Conservation (phyloP, 805 yeast genomes). For the Yamadazyma scolyti region DNA sequence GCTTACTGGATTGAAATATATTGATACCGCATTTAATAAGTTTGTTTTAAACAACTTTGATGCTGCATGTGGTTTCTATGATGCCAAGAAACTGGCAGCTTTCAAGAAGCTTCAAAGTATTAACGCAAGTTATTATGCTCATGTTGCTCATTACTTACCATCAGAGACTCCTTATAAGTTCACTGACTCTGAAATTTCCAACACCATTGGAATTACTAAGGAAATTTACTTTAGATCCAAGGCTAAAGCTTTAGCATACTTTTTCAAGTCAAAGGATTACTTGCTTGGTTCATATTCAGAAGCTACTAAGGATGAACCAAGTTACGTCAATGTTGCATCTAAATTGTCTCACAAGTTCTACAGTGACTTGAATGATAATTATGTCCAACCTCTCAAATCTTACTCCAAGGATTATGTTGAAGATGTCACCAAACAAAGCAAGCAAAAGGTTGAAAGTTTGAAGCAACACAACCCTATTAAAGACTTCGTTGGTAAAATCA, state of each 20-base stretch:
- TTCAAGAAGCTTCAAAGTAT: conserved; percentile 2
- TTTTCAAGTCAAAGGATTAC: conserved; percentile 5
- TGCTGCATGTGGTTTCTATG: conserved; percentile 7
- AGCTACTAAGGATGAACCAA: conserved; percentile 36
- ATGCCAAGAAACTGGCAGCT: background rate
- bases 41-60: conserved; percentile 22
- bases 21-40: conserved; percentile 21
- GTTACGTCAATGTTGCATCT: too few species aligned
- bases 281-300: conserved; percentile 27
- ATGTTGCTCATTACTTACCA: conserved; percentile 20
- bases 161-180: conserved; percentile 24
- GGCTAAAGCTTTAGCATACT: conserved; percentile 21
- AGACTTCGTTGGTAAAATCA: too few species aligned
- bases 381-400: conserved; percentile 35
- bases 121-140: conserved; percentile 7
- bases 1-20: conserved; percentile 14
- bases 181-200: conserved; percentile 15
- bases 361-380: conserved; percentile 26
- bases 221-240: conserved; percentile 17
- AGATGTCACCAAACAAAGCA: conserved; percentile 32
- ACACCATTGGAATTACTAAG: conserved; percentile 16
- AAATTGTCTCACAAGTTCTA: too few species aligned
- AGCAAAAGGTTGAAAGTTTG: conserved; percentile 33
- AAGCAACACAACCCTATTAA: too few species aligned
- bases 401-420: conserved; percentile 37